phyloP scores from a whole-genome alignment of 108 stramenopile species.

The Nitzschia sp. region DNA sequence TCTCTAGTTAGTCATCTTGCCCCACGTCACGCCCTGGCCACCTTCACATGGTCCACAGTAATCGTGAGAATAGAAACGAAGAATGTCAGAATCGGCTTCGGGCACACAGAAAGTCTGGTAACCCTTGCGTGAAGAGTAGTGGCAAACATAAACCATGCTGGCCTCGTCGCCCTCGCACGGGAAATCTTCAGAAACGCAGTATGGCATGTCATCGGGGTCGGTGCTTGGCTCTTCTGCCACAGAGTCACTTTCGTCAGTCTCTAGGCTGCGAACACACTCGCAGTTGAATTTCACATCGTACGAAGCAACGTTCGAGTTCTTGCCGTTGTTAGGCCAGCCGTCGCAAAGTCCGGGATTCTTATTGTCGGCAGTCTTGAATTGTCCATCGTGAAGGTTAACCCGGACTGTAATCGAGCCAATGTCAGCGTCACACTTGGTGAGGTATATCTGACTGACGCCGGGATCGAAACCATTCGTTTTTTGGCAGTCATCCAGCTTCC shows the following conservation, averaged over 20 bases:
- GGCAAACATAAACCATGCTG: constrained; percentile 50
- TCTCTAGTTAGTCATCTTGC: constrained; percentile 16
- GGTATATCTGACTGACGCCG: background rate
- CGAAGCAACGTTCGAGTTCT: background rate
- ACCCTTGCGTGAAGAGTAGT: constrained; percentile 37
- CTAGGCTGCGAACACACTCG: background rate
- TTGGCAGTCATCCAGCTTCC: background rate
- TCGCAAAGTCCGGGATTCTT: background rate
- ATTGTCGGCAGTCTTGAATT: background rate
- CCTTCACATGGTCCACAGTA: constrained; percentile 53
- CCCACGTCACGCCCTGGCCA: constrained; percentile 27
- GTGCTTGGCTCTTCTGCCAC: constrained; percentile 9
- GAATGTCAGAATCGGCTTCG: constrained; percentile 46
- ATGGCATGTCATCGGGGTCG: constrained; percentile 28
- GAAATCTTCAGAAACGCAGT: constrained; percentile 39
- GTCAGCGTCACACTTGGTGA: background rate
- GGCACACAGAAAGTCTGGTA: constrained; percentile 54
- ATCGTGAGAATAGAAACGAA: constrained; percentile 31
- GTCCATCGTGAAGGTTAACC: background rate
- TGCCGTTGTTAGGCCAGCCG: background rate
- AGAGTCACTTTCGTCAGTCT: background rate
- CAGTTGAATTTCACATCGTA: background rate
- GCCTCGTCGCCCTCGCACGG: constrained; percentile 44
- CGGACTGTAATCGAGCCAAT: background rate
- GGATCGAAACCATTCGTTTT: constrained; percentile 6